phyloP scores from a whole-genome alignment of 805 yeast species.

The Cyberlindnera xishuangbannaensis region DNA sequence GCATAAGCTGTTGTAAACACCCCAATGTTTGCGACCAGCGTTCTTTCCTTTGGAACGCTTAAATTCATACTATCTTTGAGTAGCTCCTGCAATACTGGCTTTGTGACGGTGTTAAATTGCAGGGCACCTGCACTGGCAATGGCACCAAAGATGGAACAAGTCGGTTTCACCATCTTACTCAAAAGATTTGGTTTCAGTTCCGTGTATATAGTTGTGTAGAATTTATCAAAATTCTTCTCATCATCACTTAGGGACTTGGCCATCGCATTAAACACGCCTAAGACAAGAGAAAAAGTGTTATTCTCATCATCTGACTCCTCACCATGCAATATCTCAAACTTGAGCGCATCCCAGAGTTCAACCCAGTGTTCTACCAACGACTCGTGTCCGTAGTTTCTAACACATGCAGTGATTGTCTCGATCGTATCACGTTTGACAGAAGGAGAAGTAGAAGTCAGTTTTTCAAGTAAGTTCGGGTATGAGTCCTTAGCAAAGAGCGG shows the following conservation, averaged over 20 bases:
- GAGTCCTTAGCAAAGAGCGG: constrained; percentile 63
- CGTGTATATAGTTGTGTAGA: constrained; percentile 34
- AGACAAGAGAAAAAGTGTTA: constrained; percentile 37
- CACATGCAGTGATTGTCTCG: constrained; percentile 51
- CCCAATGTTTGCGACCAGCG: constrained; percentile 53
- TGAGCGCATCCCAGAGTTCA: constrained; percentile 80
- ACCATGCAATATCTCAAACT: constrained; percentile 82
- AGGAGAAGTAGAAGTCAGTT: constrained; percentile 70
- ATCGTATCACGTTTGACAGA: constrained; percentile 71
- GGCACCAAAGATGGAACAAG: constrained; percentile 53
- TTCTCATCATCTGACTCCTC: constrained; percentile 48
- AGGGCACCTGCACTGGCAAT: constrained; percentile 42
- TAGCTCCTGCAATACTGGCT: constrained; percentile 39
- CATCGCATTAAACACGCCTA: constrained; percentile 41
- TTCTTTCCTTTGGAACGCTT: constrained; percentile 53
- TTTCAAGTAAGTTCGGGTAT: constrained; percentile 73
- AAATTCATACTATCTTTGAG: constrained; percentile 31
- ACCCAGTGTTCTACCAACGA: constrained; percentile 58
- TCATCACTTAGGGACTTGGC: constrained; percentile 30
- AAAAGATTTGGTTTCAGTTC: constrained; percentile 52
- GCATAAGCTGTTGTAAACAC: constrained; percentile 48
- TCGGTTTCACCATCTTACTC: constrained; percentile 53
- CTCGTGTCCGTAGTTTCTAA: constrained; percentile 43
- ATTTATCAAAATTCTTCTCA: constrained; percentile 32
- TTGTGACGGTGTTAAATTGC: constrained; percentile 45